Conservation (phyloP, 805 yeast genomes). For the Phaffomyces opuntiae region DNA sequence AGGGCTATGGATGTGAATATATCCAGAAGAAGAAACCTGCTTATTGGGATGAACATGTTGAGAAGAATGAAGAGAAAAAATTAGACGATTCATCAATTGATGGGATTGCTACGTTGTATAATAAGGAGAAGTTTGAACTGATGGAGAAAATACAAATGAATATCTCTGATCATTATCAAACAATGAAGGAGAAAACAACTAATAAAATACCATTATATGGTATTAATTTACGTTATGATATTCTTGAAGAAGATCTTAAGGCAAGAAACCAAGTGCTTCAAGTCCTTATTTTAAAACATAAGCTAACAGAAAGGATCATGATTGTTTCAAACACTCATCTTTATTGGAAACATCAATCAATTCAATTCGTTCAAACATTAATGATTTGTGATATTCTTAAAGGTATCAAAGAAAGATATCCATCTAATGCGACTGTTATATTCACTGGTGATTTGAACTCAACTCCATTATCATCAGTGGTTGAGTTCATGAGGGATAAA, state of each 20-base stretch:
- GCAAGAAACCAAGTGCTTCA: conserved; percentile 52
- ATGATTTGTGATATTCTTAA: conserved; percentile 31
- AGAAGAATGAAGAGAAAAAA: background rate
- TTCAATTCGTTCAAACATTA: conserved; percentile 47
- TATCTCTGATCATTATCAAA: conserved; percentile 17
- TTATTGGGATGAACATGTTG: conserved; percentile 40
- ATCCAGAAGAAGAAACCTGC: conserved; percentile 43
- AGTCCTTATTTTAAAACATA: conserved; percentile 42
- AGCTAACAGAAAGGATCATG: conserved; percentile 30
- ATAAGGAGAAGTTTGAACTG: conserved; percentile 38
- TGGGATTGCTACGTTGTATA: conserved; percentile 52
- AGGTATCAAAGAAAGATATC: conserved; percentile 24
- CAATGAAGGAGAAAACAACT: conserved; percentile 7
- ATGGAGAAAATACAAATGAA: conserved; percentile 28
- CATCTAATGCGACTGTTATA: conserved; percentile 27
- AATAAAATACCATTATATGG: conserved; percentile 2
- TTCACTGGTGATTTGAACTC: conserved; percentile 57
- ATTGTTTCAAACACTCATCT: conserved; percentile 54
- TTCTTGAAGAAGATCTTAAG: conserved; percentile 18
- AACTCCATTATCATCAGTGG: conserved; percentile 40
- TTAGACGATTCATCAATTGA: conserved; percentile 38
- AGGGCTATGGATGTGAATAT: conserved; percentile 41
- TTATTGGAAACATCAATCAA: conserved; percentile 53
- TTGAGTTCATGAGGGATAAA: conserved; percentile 32
- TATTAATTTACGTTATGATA: background rate